phyloP scores from a whole-genome alignment of 305 asterid genomes.

The Andrographis paniculata region DNA sequence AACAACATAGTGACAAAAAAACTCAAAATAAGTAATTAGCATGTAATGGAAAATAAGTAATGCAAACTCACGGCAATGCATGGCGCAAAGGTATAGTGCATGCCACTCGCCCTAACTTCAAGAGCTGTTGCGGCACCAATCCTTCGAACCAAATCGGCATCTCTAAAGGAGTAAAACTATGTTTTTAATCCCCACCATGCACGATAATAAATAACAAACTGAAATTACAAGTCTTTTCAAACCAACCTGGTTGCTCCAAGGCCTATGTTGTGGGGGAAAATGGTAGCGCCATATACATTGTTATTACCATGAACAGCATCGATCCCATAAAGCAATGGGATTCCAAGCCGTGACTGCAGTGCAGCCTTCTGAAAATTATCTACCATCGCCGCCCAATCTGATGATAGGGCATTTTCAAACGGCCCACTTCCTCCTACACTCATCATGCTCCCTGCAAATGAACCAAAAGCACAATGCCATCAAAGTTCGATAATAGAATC shows the following conservation, averaged over 20 bases:
- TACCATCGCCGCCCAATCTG: conserved; percentile 79
- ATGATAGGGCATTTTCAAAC: conserved; percentile 50
- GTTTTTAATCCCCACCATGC: not conserved
- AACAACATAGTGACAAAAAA: not conserved
- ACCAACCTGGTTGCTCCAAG: conserved; percentile 91
- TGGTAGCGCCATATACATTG: conserved; percentile 77
- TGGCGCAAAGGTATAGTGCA: conserved; percentile 77
- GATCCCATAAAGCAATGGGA: conserved; percentile 35
- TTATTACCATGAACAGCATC: conserved; percentile 62
- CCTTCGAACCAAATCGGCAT: conserved; percentile 61
- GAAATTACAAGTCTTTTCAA: conserved; percentile 7
- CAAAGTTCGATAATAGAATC: not conserved
- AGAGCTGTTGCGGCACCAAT: conserved; percentile 80
- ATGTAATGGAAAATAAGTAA: not conserved
- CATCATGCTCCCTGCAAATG: conserved; percentile 58
- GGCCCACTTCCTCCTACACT: conserved; percentile 91
- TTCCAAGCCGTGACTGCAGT: conserved; percentile 42
- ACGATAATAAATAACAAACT: not conserved
- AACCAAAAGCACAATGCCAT: conserved; percentile 5
- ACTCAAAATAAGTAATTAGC: not conserved
- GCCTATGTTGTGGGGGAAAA: conserved; percentile 88
- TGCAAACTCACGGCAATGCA: conserved; percentile 79
- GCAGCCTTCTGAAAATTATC: conserved; percentile 66
- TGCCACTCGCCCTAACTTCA: conserved; percentile 89
- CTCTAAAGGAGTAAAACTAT: conserved; percentile 30